Percentiles rank a stretch among this genome's conserved stretches.
Evolutionary conservation across 2,329 filamentous ascomycete genomes (phyloP).

Genomic region (Metarhizium album): DNA sequence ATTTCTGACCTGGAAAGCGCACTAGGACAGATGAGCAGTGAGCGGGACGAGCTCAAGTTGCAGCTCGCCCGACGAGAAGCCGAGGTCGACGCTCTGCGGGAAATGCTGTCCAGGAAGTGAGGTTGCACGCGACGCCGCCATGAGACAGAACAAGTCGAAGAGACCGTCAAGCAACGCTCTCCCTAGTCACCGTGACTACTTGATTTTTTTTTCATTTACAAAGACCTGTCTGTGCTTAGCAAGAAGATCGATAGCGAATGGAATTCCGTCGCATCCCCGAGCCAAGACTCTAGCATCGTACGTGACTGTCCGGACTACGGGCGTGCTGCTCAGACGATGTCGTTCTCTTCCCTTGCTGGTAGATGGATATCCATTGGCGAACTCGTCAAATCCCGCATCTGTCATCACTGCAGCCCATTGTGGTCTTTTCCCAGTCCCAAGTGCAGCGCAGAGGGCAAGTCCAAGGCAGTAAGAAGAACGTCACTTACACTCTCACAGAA

Average conservation of each 20-base stretch:
- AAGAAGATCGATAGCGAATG: not conserved
- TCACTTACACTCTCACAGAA: no score
- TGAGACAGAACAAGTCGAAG: not conserved
- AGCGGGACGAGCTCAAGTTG: slow-evolving; percentile 53
- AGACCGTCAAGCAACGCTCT: not conserved
- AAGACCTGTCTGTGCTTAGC: not conserved
- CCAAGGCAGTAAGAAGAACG: no score
- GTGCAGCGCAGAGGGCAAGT: no score
- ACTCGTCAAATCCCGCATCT: slow-evolving; percentile 16
- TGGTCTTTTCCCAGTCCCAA: not conserved
- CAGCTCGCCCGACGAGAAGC: slow-evolving; percentile 54
- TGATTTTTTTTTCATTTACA: not conserved
- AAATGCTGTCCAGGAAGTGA: slow-evolving; percentile 29
- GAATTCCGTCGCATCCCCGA: not conserved
- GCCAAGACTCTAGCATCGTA: not conserved
- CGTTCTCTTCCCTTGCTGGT: slow-evolving; percentile 13
- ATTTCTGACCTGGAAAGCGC: slow-evolving; percentile 50
- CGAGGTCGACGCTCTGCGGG: slow-evolving; percentile 50
- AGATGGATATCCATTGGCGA: slow-evolving; percentile 10
- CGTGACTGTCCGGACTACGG: not conserved
- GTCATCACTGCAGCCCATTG: slow-evolving; percentile 12
- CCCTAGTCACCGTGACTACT: not conserved
- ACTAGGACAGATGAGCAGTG: slow-evolving; percentile 45
- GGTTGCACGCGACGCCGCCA: not conserved
- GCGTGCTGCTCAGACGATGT: slow-evolving; percentile 18